Percentiles rank a stretch among this genome's conserved stretches.
phyloP scores from a whole-genome alignment of 2,329 filamentous ascomycete species.

The Cordyceps javanica region DNA sequence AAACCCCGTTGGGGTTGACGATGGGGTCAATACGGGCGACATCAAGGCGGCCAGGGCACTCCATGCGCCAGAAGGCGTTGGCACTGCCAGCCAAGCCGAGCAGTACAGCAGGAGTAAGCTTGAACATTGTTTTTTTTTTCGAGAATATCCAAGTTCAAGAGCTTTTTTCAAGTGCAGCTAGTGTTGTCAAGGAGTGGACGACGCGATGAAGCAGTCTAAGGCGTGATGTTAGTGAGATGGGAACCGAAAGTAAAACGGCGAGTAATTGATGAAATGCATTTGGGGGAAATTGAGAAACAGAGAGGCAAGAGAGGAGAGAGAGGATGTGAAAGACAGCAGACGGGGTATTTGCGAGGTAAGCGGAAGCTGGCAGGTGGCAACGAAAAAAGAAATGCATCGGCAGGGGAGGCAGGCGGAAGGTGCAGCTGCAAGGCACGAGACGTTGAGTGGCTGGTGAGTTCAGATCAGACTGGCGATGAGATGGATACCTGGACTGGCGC shows the following conservation, averaged over 20 bases:
- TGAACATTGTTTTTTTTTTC: conserved; percentile 33
- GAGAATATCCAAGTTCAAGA: conserved; percentile 22
- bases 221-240: conserved; percentile 5
- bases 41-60: conserved; percentile 66
- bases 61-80: conserved; percentile 83
- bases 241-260: neutral
- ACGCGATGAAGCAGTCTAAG: conserved; percentile 29
- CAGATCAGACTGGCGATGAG: neutral
- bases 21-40: conserved; percentile 73
- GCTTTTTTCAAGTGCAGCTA: conserved; percentile 13
- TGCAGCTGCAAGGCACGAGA: conserved; percentile 1
- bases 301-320: conserved; percentile 12
- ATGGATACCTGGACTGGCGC: neutral
- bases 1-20: conserved; percentile 52
- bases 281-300: neutral
- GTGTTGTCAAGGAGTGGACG: conserved; percentile 26
- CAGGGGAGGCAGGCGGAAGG: neutral
- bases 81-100: conserved; percentile 33
- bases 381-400: neutral
- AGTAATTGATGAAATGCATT: neutral
- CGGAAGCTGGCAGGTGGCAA: conserved; percentile 1
- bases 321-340: conserved; percentile 12
- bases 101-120: conserved; percentile 25
- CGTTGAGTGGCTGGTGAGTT: conserved; percentile 9
- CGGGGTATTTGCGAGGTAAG: neutral